phyloP scores from a whole-genome alignment of 108 stramenopile species.

The Fragilaria radians region DNA sequence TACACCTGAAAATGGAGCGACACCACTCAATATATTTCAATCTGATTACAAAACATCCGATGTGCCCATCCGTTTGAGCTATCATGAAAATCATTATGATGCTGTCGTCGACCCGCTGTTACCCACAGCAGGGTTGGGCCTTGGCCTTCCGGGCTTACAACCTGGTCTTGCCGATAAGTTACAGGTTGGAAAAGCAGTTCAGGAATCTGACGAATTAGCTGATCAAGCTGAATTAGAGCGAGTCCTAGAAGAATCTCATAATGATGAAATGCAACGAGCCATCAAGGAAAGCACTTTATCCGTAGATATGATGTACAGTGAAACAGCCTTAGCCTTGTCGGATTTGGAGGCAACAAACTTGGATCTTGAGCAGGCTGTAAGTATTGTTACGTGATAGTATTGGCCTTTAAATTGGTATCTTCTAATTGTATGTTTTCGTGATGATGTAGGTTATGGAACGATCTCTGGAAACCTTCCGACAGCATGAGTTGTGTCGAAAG shows the following conservation, averaged over 20 bases:
- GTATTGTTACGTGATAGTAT: not conserved
- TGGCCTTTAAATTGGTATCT: slow-evolving; percentile 4
- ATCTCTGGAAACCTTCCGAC: not conserved
- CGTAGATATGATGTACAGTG: slow-evolving; percentile 37
- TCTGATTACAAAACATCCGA: slow-evolving; percentile 58
- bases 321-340: slow-evolving; percentile 58
- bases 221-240: slow-evolving; percentile 41
- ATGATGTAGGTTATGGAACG: not conserved
- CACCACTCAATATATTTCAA: slow-evolving; percentile 82
- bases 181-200: slow-evolving; percentile 66
- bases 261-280: slow-evolving; percentile 45
- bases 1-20: slow-evolving; percentile 50
- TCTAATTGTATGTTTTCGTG: slow-evolving; percentile 34
- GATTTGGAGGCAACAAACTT: slow-evolving; percentile 76
- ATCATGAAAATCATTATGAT: slow-evolving; percentile 87
- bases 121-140: slow-evolving; percentile 77
- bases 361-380: slow-evolving; percentile 74
- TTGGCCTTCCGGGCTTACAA: slow-evolving; percentile 70
- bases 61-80: slow-evolving; percentile 67
- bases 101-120: slow-evolving; percentile 70
- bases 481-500: not conserved
- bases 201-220: slow-evolving; percentile 44
- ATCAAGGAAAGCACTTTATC: slow-evolving; percentile 40
- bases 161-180: slow-evolving; percentile 75
- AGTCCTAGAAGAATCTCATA: slow-evolving; percentile 42